Evolutionary conservation across 2,329 filamentous ascomycete genomes (phyloP), one percentile per base, ranked within the genome.

Genomic region (Cercospora zeae-maydis): DNA sequence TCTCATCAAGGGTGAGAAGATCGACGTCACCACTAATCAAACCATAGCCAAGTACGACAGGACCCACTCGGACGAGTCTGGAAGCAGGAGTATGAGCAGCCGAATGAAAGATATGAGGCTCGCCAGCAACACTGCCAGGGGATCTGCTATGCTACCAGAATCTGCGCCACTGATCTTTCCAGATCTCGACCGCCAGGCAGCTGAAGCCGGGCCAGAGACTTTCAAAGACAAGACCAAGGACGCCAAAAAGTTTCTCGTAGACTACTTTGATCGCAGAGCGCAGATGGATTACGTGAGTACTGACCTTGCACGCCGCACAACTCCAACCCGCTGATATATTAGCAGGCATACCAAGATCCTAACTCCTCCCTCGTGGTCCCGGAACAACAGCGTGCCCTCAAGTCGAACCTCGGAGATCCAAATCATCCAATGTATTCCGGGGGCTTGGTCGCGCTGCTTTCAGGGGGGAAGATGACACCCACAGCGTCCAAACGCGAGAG

Each of bases 91-190:
- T 36, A 65, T 74, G 37, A 58, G 66, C 21, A 70, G 71, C 11
- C 67, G 72, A 6, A 74, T 75, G 61, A 69, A 74, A 58, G 75
- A 73, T 42, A 68, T 79, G 49, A 72, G 77, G 21, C 67, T 77
- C 1, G 78, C 76, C 0, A 76, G 76, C 34, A 78, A 65, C 39
- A 74, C 72, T 7, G 76, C 76, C 0, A 71, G 73, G 8, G 81
- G 81, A 9, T 74, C 79, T 27, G 72, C 78, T 34, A 73, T 77
- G 65, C 72, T 79, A 30, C 79, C 79, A 0, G 77, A 83, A 51
- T 73, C 78, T 1, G 83, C 83, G 2, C 79, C 82, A 0, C 73
- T 85, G 3, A 68, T 83, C 5, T 84, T 81, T 58, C 82, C 82
- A 0, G 73, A 71, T 3, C 72, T 82, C 0, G 78, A 83, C 37